A percentile compares a stretch with the other conserved stretches of the same genome.
Evolutionary conservation across 192 early-diverging fungal genomes (phyloP).

Genomic region (Mortierella antarctica): DNA sequence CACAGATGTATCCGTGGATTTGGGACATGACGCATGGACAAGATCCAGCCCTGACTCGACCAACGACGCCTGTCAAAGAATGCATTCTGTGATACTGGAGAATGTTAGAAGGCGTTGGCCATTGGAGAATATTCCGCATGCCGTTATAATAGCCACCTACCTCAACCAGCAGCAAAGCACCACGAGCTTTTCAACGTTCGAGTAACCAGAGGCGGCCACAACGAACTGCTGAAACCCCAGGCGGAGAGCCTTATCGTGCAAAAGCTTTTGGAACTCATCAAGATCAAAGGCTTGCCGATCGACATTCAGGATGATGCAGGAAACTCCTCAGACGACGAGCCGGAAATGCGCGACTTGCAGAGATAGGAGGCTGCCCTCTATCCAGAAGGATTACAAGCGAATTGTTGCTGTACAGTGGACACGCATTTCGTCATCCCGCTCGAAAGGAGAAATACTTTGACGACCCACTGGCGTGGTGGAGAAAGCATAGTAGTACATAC

Average conservation of each 20-base stretch:
- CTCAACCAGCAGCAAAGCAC: not conserved
- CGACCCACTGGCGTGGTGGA: conserved; percentile 5
- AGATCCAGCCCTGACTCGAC: not conserved
- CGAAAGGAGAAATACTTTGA: not conserved
- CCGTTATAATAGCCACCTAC: not conserved
- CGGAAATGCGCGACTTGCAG: too few relatives aligned
- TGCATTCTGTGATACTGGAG: not conserved
- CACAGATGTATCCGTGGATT: too few relatives aligned
- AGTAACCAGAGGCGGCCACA: not conserved
- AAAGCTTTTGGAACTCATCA: not conserved
- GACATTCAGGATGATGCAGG: too few relatives aligned
- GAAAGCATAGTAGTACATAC: not conserved
- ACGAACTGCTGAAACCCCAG: not conserved
- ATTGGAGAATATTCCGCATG: not conserved
- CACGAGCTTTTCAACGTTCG: not conserved
- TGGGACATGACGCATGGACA: too few relatives aligned
- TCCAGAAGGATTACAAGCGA: too few relatives aligned
- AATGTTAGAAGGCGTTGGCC: not conserved
- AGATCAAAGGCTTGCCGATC: too few relatives aligned
- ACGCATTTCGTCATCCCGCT: not conserved
- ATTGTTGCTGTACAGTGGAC: too few relatives aligned
- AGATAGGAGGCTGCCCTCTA: too few relatives aligned
- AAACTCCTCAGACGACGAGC: too few relatives aligned
- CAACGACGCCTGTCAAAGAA: not conserved
- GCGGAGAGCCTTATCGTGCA: not conserved